Conservation (phyloP, 2,329 filamentous ascomycete species). For the Saccharata proteae region DNA sequence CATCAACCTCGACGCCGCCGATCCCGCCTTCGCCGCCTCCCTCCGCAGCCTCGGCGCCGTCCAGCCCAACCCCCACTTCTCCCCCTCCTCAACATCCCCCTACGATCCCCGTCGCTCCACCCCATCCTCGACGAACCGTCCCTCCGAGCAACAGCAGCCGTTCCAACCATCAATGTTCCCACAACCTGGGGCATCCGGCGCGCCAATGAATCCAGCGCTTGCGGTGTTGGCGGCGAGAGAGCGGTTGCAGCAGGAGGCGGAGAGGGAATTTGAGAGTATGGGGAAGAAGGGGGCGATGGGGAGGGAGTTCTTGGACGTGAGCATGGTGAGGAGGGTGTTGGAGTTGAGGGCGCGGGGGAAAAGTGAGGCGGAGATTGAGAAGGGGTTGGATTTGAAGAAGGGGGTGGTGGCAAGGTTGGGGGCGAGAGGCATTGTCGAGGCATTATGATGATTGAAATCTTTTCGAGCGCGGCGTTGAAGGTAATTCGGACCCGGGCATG, state of each 20-base stretch:
- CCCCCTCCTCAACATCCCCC: conserved; percentile 40
- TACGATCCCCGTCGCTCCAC: conserved; percentile 20
- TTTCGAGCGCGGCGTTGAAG: too few species aligned
- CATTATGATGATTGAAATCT: too few species aligned
- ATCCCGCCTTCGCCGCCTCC: conserved; percentile 63
- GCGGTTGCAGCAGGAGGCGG: conserved; percentile 38
- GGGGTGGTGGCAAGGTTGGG: conserved; percentile 7
- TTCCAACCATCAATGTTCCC: conserved; percentile 15
- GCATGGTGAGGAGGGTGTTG: conserved; percentile 19
- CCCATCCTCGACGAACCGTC: conserved; percentile 13
- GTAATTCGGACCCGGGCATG: too few species aligned
- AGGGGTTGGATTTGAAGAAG: conserved; percentile 5
- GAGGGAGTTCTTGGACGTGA: conserved; percentile 33
- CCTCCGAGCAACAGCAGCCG: conserved; percentile 11
- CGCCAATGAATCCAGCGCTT: conserved; percentile 40
- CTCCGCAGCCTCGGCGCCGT: conserved; percentile 55
- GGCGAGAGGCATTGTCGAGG: conserved; percentile 3
- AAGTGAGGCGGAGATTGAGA: conserved; percentile 5
- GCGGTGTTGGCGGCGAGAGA: conserved; percentile 40
- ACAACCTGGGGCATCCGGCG: conserved; percentile 1
- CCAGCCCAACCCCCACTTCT: conserved; percentile 44
- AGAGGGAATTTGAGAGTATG: conserved; percentile 38
- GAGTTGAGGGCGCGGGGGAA: conserved; percentile 4
- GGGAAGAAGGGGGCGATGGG: conserved; percentile 30
- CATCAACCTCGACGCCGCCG: conserved; percentile 48